Conservation (phyloP, 2,329 filamentous ascomycete species). For the Chaetomium sp. region DNA sequence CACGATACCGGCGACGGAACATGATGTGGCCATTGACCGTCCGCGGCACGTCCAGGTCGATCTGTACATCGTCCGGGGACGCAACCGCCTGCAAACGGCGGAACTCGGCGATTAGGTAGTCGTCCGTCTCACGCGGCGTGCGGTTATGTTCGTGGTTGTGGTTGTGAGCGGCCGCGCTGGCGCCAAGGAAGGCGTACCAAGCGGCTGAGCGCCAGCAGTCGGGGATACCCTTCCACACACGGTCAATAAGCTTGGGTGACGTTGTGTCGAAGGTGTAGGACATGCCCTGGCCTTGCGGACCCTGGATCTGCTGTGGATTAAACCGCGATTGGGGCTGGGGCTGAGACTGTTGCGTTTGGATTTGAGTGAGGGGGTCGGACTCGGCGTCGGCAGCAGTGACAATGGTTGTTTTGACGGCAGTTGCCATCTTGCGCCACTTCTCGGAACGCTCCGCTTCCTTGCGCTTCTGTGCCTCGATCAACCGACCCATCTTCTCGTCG, state of each 20-base stretch:
- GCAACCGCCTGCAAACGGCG: slow-evolving; percentile 64
- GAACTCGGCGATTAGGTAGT: slow-evolving; percentile 65
- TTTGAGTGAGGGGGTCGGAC: slow-evolving; percentile 27
- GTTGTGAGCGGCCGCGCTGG: slow-evolving; percentile 60
- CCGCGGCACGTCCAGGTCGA: slow-evolving; percentile 91
- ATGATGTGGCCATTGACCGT: slow-evolving; percentile 96
- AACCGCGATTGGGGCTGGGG: no score
- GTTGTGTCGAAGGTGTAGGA: slow-evolving; percentile 73
- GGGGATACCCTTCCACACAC: slow-evolving; percentile 97
- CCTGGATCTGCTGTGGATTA: neutral
- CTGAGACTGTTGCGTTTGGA: no score
- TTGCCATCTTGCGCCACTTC: slow-evolving; percentile 64
- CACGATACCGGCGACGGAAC: slow-evolving; percentile 87
- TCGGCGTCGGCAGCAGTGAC: slow-evolving; percentile 1
- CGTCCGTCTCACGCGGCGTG: slow-evolving; percentile 50
- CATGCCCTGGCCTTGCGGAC: slow-evolving; percentile 44
- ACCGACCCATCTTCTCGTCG: slow-evolving; percentile 46
- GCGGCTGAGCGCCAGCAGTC: slow-evolving; percentile 90
- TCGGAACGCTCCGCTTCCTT: slow-evolving; percentile 59
- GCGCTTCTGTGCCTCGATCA: slow-evolving; percentile 50
- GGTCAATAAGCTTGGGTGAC: slow-evolving; percentile 77
- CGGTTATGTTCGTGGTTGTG: slow-evolving; percentile 35
- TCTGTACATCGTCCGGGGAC: slow-evolving; percentile 90
- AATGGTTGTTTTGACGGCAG: slow-evolving; percentile 42
- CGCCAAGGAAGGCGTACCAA: slow-evolving; percentile 86